Base-by-base conservation (phyloP, 179 eudicot genomes). In the Amaranthus tricolor region DNA sequence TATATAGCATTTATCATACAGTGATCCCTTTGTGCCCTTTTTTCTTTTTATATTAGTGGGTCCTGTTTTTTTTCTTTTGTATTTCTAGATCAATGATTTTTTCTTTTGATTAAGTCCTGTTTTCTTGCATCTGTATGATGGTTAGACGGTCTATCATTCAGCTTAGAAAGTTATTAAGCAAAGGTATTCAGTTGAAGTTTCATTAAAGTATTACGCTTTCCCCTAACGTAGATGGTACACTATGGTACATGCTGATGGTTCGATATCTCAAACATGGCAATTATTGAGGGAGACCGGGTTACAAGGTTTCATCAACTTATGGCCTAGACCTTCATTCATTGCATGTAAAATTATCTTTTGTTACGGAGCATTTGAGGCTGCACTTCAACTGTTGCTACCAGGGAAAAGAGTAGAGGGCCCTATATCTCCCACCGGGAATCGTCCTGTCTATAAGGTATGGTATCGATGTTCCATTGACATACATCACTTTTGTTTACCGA, bases 161-260 rank as follows among this genome's bases (percentile, higher is more conserved):
- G 45, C 48, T 12, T 45, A 31, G 44, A 52, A 49, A 57, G 64
- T 56, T 47, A 49, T 66, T 6, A 40, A 17, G 16, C 3, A 51
- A 15, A 47, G 66, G 55, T 43, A 19, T 40, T 15, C 21, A 44
- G 52, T 54, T 50, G 47, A 16, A 43, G n/a, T 56, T 59, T 14
- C 20, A n/a, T 31, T 40, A 1, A 53, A 49, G 52, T 74, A 62
- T 61, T 15, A 20, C 14, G 12, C 11, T 52, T 68, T 21, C 19
- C 2, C 13, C 16, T 4, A 9, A 72, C 80, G 85, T 85, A 95
- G 99, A 85, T 96, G 99, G 99, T 91, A 93, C 66, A 91, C 99
- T 9, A 88, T 93, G 98, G 99, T 96, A 45, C 99, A 96, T 80
- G 97, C 93, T 49, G 94, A 96, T 82, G 99, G 99, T 19, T 96